Percentiles rank a stretch among this genome's conserved stretches.
Conservation (phyloP, 305 asterid genomes). For the Solanum hybrid region DNA sequence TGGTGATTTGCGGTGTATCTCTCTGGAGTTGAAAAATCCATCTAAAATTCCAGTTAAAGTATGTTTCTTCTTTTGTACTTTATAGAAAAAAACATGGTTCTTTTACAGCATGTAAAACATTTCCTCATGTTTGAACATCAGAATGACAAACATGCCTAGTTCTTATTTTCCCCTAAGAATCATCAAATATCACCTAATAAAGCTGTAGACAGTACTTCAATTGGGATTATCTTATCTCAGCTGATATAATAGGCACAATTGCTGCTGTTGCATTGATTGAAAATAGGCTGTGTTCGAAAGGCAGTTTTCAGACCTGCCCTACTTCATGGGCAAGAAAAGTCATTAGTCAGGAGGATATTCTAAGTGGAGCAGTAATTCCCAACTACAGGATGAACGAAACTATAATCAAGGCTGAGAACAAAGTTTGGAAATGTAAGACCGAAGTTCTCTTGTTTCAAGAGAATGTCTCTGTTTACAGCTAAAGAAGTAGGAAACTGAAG, state of each 20-base stretch:
- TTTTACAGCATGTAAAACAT: background rate
- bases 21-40: slow-evolving; percentile 81
- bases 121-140: background rate
- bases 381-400: background rate
- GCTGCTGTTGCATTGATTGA: background rate
- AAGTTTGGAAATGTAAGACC: background rate
- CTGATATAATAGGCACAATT: background rate
- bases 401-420: background rate
- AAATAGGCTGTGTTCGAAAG: background rate
- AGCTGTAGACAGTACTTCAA: background rate
- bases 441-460: background rate
- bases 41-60: slow-evolving; percentile 78
- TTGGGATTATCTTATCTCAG: background rate
- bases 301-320: background rate
- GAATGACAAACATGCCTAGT: background rate
- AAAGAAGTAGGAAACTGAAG: background rate
- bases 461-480: background rate
- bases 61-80: slow-evolving; percentile 6
- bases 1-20: slow-evolving; percentile 74
- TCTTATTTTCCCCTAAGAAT: background rate
- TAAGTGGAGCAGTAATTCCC: background rate
- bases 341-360: background rate
- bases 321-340: background rate
- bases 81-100: slow-evolving; percentile 34
- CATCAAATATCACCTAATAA: background rate